Percentiles rank a stretch among this genome's conserved stretches.
These are phyloP conservation scores for Cotoneaster glaucophyllus DNA, from an alignment of 306 rosid genomes.

Conservation along the genomic window DNA sequence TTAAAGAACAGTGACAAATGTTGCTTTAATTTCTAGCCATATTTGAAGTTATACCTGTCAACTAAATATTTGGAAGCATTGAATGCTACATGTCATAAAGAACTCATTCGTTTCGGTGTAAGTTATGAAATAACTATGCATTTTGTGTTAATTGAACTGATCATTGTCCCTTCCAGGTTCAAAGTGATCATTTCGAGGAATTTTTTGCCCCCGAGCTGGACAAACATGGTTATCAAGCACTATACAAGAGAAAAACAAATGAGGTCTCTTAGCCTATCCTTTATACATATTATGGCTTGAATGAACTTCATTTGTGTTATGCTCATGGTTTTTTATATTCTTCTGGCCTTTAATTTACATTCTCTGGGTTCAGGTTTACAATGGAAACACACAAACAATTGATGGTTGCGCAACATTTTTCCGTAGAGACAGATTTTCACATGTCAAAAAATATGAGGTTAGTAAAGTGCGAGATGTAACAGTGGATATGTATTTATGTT, in stretches of 20 bases:
- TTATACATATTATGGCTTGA: background rate
- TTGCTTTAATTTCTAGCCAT: background rate
- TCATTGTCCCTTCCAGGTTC: slow-evolving; percentile 53
- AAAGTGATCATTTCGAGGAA: slow-evolving; percentile 81
- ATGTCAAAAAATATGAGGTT: slow-evolving; percentile 97
- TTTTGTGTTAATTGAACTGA: background rate
- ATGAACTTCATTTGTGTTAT: background rate
- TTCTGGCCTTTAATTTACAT: slow-evolving; percentile 7
- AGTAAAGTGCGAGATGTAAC: background rate
- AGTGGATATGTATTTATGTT: background rate
- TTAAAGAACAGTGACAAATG: background rate
- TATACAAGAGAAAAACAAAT: slow-evolving; percentile 78
- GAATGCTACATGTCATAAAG: background rate
- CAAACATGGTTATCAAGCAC: slow-evolving; percentile 87
- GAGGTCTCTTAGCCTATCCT: slow-evolving; percentile 51
- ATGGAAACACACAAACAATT: slow-evolving; percentile 47
- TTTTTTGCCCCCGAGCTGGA: slow-evolving; percentile 88
- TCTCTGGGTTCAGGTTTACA: slow-evolving; percentile 49
- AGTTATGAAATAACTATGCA: background rate
- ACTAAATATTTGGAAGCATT: background rate
- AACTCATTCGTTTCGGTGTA: background rate
- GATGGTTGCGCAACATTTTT: slow-evolving; percentile 99
- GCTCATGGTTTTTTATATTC: background rate
- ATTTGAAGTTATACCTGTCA: background rate
- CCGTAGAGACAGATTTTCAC: slow-evolving; percentile 93